These are phyloP conservation scores for Ambispora gerdemannii DNA, from an alignment of 192 early-diverging fungal genomes.

Conservation along the genomic window DNA sequence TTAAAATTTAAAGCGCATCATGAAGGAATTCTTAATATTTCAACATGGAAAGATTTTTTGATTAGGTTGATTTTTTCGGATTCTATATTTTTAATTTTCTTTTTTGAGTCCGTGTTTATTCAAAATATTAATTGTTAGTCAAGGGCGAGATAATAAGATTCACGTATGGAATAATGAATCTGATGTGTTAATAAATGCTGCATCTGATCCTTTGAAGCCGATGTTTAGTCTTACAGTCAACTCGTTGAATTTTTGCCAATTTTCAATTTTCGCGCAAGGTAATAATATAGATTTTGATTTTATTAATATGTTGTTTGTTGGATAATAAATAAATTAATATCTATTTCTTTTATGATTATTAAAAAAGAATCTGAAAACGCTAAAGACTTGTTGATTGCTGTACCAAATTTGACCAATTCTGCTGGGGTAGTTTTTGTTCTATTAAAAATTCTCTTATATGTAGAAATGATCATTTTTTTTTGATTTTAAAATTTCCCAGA, in stretches of 20 bases:
- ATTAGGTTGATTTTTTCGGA: slow-evolving; percentile 4
- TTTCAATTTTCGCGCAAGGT: slow-evolving; percentile 32
- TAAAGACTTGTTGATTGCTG: background rate
- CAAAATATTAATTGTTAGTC: slow-evolving; percentile 32
- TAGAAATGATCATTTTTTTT: slow-evolving; percentile 1
- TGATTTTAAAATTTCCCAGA: background rate
- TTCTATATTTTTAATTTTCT: background rate
- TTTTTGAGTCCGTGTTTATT: background rate
- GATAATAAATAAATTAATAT: too few species aligned
- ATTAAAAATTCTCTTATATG: background rate
- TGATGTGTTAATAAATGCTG: slow-evolving; percentile 20
- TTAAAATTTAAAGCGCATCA: slow-evolving; percentile 25
- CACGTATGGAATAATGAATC: slow-evolving; percentile 38
- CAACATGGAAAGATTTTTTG: slow-evolving; percentile 5
- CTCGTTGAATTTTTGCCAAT: slow-evolving; percentile 42
- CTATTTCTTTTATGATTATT: too few species aligned
- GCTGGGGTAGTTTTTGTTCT: background rate
- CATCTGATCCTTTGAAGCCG: background rate
- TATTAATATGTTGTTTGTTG: too few species aligned
- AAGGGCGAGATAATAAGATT: slow-evolving; percentile 41
- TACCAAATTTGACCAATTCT: background rate
- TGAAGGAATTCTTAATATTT: slow-evolving; percentile 12
- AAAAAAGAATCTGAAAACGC: background rate
- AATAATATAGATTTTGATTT: too few species aligned
- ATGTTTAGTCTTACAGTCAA: slow-evolving; percentile 37